These are phyloP conservation scores for Penicillium sp. DNA, from an alignment of 2,329 filamentous ascomycete genomes.

Conservation along the genomic window DNA sequence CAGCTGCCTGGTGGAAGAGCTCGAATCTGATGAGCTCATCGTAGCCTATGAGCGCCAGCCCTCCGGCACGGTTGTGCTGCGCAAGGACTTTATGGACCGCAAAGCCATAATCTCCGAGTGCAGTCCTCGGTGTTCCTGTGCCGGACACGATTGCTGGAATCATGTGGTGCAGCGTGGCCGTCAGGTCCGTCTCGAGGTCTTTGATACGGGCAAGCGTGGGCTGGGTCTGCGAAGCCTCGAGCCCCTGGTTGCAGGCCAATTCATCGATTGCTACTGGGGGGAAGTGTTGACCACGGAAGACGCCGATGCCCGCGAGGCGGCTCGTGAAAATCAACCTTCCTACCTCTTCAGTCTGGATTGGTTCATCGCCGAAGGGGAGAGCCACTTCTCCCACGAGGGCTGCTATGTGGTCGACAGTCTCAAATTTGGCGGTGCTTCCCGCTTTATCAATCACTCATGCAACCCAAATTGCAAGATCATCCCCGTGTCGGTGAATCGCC, in stretches of 20 bases:
- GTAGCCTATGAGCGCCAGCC: slow-evolving; percentile 25
- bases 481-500: slow-evolving; percentile 35
- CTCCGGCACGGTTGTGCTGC: slow-evolving; percentile 20
- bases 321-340: slow-evolving; percentile 26
- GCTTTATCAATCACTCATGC: slow-evolving; percentile 47
- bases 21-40: slow-evolving; percentile 24
- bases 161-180: slow-evolving; percentile 38
- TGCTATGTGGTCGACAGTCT: slow-evolving; percentile 41
- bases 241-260: slow-evolving; percentile 37
- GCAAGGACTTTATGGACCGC: slow-evolving; percentile 26
- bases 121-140: slow-evolving; percentile 34
- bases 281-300: slow-evolving; percentile 37
- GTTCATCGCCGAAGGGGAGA: slow-evolving; percentile 14
- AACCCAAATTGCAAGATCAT: slow-evolving; percentile 44
- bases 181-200: slow-evolving; percentile 38
- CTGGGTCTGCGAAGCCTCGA: slow-evolving; percentile 39
- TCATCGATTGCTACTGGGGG: slow-evolving; percentile 42
- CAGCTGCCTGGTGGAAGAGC: slow-evolving; percentile 28
- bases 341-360: slow-evolving; percentile 43
- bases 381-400: slow-evolving; percentile 18
- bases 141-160: slow-evolving; percentile 33
- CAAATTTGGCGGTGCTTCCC: slow-evolving; percentile 38
- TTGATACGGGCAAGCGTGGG: slow-evolving; percentile 37
- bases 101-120: slow-evolving; percentile 40
- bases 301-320: slow-evolving; percentile 35